Percentiles rank a stretch among this genome's conserved stretches.
These are phyloP conservation scores for Clarireedia homoeocarpa DNA, from an alignment of 2,329 filamentous ascomycete genomes.

Conservation along the genomic window DNA sequence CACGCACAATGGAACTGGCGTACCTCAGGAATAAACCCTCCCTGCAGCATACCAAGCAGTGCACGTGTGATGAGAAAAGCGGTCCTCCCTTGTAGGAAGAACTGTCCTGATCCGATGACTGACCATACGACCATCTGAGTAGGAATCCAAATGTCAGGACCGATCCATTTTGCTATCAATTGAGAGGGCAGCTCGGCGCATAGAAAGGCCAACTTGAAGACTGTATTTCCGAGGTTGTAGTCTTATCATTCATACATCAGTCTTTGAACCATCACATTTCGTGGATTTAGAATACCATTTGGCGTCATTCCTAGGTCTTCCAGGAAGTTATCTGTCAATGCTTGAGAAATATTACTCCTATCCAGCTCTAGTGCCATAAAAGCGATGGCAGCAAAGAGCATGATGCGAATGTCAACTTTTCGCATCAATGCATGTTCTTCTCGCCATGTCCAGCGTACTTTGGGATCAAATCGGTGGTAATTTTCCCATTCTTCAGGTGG, in stretches of 20 bases:
- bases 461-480: slow-evolving; percentile 32
- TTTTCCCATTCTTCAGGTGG: slow-evolving; percentile 31
- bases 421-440: slow-evolving; percentile 28
- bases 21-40: slow-evolving; percentile 33
- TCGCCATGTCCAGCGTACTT: slow-evolving; percentile 32
- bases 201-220: slow-evolving; percentile 31
- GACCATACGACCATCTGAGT: slow-evolving; percentile 46
- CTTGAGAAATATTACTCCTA: slow-evolving; percentile 50
- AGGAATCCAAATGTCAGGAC: slow-evolving; percentile 43
- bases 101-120: slow-evolving; percentile 45
- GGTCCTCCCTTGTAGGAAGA: slow-evolving; percentile 29
- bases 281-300: slow-evolving; percentile 30
- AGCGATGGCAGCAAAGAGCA: slow-evolving; percentile 38
- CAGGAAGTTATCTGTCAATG: slow-evolving; percentile 54
- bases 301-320: slow-evolving; percentile 41
- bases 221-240: slow-evolving; percentile 39
- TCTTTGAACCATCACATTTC: no score
- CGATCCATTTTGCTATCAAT: slow-evolving; percentile 37
- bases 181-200: slow-evolving; percentile 51
- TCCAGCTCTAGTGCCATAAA: slow-evolving; percentile 56
- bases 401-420: slow-evolving; percentile 29
- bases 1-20: slow-evolving; percentile 30
- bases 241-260: slow-evolving; percentile 24
- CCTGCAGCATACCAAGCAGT: slow-evolving; percentile 23
- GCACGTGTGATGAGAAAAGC: slow-evolving; percentile 27